A percentile compares a stretch with the other conserved stretches of the same genome.
Conservation (phyloP, 768 basidiomycete genomes). For the Panaeolus papilionaceus region DNA sequence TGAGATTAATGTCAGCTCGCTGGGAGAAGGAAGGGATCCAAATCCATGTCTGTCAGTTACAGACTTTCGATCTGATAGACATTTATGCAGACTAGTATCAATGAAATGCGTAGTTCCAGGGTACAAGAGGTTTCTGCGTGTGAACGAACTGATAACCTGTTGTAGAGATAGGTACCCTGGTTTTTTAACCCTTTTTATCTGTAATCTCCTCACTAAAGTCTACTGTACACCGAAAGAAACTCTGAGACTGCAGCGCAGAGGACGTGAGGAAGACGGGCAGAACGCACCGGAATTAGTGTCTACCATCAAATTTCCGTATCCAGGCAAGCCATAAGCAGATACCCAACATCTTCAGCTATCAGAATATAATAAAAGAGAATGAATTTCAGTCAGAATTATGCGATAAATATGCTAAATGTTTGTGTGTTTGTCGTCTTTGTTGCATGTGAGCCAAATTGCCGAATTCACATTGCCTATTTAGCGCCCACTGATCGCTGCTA, state of each 20-base stretch:
- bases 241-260: too few relatives aligned
- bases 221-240: too few relatives aligned
- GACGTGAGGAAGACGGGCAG: background rate
- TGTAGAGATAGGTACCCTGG: too few relatives aligned
- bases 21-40: background rate
- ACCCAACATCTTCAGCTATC: background rate
- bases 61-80: background rate
- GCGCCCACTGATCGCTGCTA: constrained; percentile 7
- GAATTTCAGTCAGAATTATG: background rate
- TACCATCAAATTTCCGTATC: background rate
- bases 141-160: too few relatives aligned
- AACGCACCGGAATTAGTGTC: background rate
- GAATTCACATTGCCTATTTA: constrained; percentile 7
- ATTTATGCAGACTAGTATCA: background rate
- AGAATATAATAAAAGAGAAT: background rate
- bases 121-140: too few relatives aligned
- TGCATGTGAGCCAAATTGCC: background rate
- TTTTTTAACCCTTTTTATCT: too few relatives aligned
- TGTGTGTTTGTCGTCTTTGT: background rate
- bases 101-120: background rate
- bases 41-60: background rate
- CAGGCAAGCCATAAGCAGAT: background rate
- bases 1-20: background rate
- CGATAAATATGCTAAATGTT: background rate
- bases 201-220: too few relatives aligned